These are phyloP conservation scores for Macaranga tanarius DNA, from an alignment of 441 rosid species.

Conservation along the genomic window DNA sequence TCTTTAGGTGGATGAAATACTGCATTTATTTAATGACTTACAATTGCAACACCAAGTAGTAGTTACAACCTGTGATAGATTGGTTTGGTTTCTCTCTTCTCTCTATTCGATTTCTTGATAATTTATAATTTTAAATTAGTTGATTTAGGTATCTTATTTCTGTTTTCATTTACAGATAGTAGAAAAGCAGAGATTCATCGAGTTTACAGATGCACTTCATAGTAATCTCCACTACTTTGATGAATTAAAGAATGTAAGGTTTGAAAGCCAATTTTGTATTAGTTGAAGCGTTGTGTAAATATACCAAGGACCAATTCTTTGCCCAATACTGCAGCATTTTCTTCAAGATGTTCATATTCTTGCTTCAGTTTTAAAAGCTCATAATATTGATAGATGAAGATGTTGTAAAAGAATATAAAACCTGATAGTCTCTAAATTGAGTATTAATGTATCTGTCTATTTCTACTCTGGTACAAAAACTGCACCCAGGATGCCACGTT, in stretches of 20 bases:
- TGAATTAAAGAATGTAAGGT: slow-evolving; percentile 99
- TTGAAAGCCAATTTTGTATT: slow-evolving; percentile 40
- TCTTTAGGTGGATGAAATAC: slow-evolving; percentile 84
- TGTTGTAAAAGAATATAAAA: no score
- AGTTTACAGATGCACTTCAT: slow-evolving; percentile 91
- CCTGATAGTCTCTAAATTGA: background rate
- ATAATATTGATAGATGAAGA: background rate
- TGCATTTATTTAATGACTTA: slow-evolving; percentile 76
- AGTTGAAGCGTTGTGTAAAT: no score
- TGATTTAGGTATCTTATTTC: slow-evolving; percentile 20
- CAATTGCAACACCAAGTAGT: slow-evolving; percentile 93
- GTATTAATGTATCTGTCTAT: background rate
- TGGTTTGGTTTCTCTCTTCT: slow-evolving; percentile 25
- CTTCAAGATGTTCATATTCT: background rate
- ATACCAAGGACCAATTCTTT: background rate
- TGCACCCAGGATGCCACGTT: no score
- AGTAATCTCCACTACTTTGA: slow-evolving; percentile 94
- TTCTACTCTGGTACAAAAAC: background rate
- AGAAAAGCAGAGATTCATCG: slow-evolving; percentile 89
- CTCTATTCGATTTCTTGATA: background rate
- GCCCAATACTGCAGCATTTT: background rate
- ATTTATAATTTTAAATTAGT: background rate
- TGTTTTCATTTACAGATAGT: slow-evolving; percentile 49
- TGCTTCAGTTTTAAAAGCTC: background rate
- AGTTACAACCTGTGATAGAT: slow-evolving; percentile 88